These are phyloP conservation scores for Coemansia sp. DNA, from an alignment of 192 early-diverging fungal genomes.

Conservation along the genomic window DNA sequence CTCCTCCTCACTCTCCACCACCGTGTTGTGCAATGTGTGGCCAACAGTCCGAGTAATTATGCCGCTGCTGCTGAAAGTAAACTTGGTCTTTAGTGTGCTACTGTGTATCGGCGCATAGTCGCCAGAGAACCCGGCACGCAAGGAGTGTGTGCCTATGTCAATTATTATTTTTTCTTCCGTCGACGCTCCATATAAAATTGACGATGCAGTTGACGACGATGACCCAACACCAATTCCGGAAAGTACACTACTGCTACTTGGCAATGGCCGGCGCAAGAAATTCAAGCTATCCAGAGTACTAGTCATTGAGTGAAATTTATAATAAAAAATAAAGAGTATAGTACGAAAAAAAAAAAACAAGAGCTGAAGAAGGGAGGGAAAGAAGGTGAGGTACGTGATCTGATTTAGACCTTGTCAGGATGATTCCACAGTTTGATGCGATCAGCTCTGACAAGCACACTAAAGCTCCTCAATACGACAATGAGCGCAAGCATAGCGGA, in stretches of 20 bases:
- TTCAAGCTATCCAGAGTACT: slow-evolving; percentile 3
- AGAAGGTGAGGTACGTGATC: background rate
- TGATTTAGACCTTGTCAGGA: background rate
- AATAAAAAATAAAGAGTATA: background rate
- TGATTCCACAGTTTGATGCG: slow-evolving; percentile 22
- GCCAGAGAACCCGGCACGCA: slow-evolving; percentile 87
- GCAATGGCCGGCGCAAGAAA: slow-evolving; percentile 1
- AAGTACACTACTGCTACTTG: background rate
- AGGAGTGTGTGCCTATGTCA: slow-evolving; percentile 79
- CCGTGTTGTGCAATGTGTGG: background rate
- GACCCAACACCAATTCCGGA: background rate
- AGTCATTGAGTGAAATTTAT: background rate
- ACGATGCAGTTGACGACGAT: background rate
- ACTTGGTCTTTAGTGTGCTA: slow-evolving; percentile 11
- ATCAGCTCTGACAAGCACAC: slow-evolving; percentile 38
- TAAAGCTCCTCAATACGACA: slow-evolving; percentile 41
- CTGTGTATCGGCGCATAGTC: slow-evolving; percentile 77
- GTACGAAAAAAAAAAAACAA: background rate
- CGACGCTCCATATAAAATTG: slow-evolving; percentile 25
- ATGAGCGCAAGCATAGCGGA: slow-evolving; percentile 47
- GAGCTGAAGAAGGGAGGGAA: background rate
- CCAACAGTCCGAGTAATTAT: background rate
- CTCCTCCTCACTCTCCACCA: slow-evolving; percentile 4
- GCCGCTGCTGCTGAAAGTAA: background rate
- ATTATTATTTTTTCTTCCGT: slow-evolving; percentile 86